A percentile compares a stretch with the other conserved stretches of the same genome.
Evolutionary conservation across 164 flowering plant genomes (phyloP).

Genomic region (Aristolochia contorta): DNA sequence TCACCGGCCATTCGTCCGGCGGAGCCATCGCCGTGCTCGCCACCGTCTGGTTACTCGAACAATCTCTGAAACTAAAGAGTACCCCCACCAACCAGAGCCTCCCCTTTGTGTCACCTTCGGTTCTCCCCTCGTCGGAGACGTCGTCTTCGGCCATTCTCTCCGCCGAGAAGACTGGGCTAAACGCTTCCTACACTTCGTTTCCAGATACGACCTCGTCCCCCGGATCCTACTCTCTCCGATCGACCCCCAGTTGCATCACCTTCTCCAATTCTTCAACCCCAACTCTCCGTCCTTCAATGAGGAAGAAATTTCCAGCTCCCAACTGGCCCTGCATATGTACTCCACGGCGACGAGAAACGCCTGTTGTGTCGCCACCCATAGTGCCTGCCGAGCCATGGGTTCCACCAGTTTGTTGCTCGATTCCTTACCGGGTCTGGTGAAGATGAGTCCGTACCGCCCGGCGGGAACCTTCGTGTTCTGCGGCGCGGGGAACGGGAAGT

Average conservation of each 20-base stretch:
- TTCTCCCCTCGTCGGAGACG: constrained; percentile 60
- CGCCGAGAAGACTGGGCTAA: constrained; percentile 61
- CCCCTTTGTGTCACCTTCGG: constrained; percentile 70
- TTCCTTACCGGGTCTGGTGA: constrained; percentile 34
- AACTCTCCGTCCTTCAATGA: constrained; percentile 8
- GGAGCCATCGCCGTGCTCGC: constrained; percentile 58
- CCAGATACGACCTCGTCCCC: constrained; percentile 57
- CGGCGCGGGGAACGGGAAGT: constrained; percentile 33
- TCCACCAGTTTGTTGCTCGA: constrained; percentile 44
- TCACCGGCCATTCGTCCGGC: constrained; percentile 79
- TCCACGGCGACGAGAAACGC: constrained; percentile 38
- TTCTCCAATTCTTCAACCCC: constrained; percentile 31
- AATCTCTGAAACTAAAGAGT: constrained; percentile 9
- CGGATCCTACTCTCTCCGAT: constrained; percentile 41
- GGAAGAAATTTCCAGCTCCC: constrained; percentile 8
- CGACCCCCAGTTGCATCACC: constrained; percentile 15
- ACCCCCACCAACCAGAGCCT: constrained; percentile 1
- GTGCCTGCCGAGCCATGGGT: constrained; percentile 54
- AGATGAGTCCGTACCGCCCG: constrained; percentile 70
- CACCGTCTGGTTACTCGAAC: constrained; percentile 60
- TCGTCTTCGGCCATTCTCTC: constrained; percentile 48
- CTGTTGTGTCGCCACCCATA: constrained; percentile 37
- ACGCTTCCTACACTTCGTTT: constrained; percentile 47
- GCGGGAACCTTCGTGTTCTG: constrained; percentile 64
- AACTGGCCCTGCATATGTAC: constrained; percentile 21